These are phyloP conservation scores for Acanthamoeba triangularis DNA, from an alignment of 208 protist genomes.

Conservation along the genomic window DNA sequence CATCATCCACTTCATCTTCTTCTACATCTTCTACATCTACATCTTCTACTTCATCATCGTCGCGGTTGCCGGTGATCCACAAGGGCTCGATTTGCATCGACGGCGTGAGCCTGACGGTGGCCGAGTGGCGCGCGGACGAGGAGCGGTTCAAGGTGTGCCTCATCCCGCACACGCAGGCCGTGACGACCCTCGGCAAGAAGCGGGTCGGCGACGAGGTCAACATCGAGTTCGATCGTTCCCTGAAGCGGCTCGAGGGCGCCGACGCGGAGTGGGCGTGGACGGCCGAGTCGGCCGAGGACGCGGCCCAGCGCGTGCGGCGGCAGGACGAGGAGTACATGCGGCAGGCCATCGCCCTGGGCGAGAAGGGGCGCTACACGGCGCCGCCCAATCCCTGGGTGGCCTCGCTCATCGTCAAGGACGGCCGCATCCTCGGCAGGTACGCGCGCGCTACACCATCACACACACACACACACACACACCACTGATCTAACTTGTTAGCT, in stretches of 20 bases:
- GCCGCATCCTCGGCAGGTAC: conserved; percentile 47
- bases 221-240: conserved; percentile 75
- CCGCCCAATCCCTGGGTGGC: conserved; percentile 83
- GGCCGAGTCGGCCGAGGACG: conserved; percentile 32
- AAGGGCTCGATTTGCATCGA: conserved; percentile 81
- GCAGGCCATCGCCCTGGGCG: conserved; percentile 74
- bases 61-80: conserved; percentile 14
- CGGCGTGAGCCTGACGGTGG: conserved; percentile 81
- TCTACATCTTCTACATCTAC: too few relatives aligned
- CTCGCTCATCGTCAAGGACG: conserved; percentile 76
- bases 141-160: conserved; percentile 75
- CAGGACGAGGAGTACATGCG: conserved; percentile 80
- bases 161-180: conserved; percentile 78
- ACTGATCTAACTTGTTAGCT: not conserved
- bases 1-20: too few relatives aligned
- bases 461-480: not conserved
- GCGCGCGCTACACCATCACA: not conserved
- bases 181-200: conserved; percentile 75
- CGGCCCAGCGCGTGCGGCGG: not conserved
- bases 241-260: not conserved
- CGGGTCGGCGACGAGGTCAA: conserved; percentile 69
- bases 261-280: conserved; percentile 35
- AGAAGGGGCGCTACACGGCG: conserved; percentile 78
- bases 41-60: not conserved
- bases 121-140: conserved; percentile 63